Percentiles rank a stretch among this genome's conserved stretches.
Conservation (phyloP, 2,329 filamentous ascomycete genomes). For the Drechslerella stenobrocha region DNA sequence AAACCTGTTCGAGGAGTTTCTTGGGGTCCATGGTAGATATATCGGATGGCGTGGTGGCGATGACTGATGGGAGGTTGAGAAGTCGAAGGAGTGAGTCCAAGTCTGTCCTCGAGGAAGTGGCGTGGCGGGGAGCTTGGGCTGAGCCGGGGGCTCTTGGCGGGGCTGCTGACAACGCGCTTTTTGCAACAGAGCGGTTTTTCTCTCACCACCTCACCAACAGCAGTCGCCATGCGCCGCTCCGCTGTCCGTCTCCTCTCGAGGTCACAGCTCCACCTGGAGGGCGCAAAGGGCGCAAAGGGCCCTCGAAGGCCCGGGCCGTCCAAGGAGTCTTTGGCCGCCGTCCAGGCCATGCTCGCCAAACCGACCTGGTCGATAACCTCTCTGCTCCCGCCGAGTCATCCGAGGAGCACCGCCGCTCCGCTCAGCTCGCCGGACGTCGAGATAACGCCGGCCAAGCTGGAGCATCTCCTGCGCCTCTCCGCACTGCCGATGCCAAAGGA, state of each 20-base stretch:
- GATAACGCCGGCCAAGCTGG: slow-evolving; percentile 70
- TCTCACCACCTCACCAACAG: not conserved
- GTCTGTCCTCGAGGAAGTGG: not conserved
- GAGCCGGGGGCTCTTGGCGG: slow-evolving; percentile 18
- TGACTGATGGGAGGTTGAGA: slow-evolving; percentile 13
- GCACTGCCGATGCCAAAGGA: slow-evolving; percentile 74
- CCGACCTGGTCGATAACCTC: slow-evolving; percentile 73
- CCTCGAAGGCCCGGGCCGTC: slow-evolving; percentile 15
- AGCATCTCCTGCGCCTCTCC: slow-evolving; percentile 84
- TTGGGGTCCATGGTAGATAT: slow-evolving; percentile 53
- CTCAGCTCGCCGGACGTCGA: slow-evolving; percentile 55
- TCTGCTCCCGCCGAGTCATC: slow-evolving; percentile 49
- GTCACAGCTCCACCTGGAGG: slow-evolving; percentile 13
- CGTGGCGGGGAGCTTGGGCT: slow-evolving; percentile 12
- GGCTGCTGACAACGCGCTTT: slow-evolving; percentile 32
- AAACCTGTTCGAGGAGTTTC: slow-evolving; percentile 50
- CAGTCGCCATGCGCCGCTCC: slow-evolving; percentile 22
- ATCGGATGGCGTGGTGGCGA: not conserved
- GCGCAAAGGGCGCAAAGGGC: slow-evolving; percentile 6
- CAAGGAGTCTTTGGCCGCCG: slow-evolving; percentile 30
- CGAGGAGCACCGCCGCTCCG: slow-evolving; percentile 51
- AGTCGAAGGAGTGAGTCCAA: not conserved
- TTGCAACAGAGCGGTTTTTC: slow-evolving; percentile 25
- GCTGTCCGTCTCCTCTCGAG: slow-evolving; percentile 26
- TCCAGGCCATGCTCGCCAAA: slow-evolving; percentile 62